phyloP scores from a whole-genome alignment of 176 grass and related monocot species.

The Phyllostachys edulis region DNA sequence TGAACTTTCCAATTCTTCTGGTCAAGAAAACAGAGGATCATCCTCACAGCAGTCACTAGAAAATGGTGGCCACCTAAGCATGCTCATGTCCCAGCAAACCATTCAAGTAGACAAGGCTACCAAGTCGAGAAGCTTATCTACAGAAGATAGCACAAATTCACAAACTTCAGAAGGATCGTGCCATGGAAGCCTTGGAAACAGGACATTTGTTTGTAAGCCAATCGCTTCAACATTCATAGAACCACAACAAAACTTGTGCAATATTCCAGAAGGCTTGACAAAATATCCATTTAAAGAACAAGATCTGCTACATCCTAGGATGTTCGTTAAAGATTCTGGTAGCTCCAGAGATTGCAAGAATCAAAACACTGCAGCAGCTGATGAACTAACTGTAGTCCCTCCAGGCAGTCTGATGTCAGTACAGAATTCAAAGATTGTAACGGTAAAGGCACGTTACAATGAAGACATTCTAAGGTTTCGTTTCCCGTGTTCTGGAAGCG shows the following conservation, averaged over 20 bases:
- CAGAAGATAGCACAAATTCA: slow-evolving; percentile 41
- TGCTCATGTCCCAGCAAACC: not conserved
- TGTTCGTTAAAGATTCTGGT: slow-evolving; percentile 38
- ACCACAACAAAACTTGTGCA: not conserved
- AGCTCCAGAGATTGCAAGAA: slow-evolving; percentile 41
- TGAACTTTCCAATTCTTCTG: not conserved
- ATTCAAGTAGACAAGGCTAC: slow-evolving; percentile 28
- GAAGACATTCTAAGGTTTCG: slow-evolving; percentile 64
- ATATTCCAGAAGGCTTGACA: not conserved
- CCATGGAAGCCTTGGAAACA: slow-evolving; percentile 31
- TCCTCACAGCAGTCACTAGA: not conserved
- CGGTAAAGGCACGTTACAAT: slow-evolving; percentile 58
- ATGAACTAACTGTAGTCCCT: not conserved
- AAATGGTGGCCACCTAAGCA: not conserved
- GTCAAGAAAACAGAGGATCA: not conserved
- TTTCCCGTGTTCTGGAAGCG: slow-evolving; percentile 16
- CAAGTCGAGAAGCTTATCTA: slow-evolving; percentile 54
- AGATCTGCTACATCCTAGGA: not conserved
- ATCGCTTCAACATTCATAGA: slow-evolving; percentile 8
- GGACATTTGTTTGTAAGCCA: slow-evolving; percentile 3
- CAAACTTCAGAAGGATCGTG: slow-evolving; percentile 50
- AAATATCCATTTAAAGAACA: slow-evolving; percentile 24
- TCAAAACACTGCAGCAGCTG: slow-evolving; percentile 7
- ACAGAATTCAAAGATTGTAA: slow-evolving; percentile 35
- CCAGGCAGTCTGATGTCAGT: not conserved